These are phyloP conservation scores for Ustilago vetiveriae DNA, from an alignment of 1,284 basidiomycete species.

Conservation along the genomic window DNA sequence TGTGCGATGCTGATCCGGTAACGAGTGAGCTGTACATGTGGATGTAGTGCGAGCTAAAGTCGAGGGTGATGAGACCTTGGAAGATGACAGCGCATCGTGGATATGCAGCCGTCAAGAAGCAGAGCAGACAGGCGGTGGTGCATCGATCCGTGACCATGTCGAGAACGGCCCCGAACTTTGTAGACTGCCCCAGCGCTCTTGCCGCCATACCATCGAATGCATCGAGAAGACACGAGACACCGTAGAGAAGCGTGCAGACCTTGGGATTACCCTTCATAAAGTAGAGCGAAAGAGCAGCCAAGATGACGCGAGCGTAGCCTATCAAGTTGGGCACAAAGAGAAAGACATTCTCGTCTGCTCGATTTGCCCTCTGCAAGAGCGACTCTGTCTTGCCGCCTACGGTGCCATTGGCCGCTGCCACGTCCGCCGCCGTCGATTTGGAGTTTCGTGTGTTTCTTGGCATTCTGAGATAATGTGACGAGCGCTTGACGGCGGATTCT, in stretches of 20 bases:
- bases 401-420: conserved; percentile 26
- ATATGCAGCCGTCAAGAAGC: conserved; percentile 91
- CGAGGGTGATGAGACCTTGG: conserved; percentile 94
- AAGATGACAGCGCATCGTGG: conserved; percentile 83
- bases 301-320: conserved; percentile 86
- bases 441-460: conserved; percentile 41
- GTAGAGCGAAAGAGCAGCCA: conserved; percentile 87
- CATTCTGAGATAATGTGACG: conserved; percentile 9
- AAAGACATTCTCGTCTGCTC: conserved; percentile 62
- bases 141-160: conserved; percentile 99
- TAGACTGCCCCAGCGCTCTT: conserved; percentile 83
- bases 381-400: conserved; percentile 25
- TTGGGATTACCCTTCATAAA: conserved; percentile 87
- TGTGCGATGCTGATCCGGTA: conserved; percentile 92
- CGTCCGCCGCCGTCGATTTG: conserved; percentile 30
- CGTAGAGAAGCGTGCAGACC: conserved; percentile 88
- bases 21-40: conserved; percentile 99
- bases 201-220: conserved; percentile 95
- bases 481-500: background rate
- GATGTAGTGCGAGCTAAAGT: conserved; percentile 99
- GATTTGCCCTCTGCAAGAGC: conserved; percentile 40
- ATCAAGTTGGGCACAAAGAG: conserved; percentile 96
- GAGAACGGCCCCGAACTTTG: conserved; percentile 95
- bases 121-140: conserved; percentile 92
- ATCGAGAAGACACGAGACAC: conserved; percentile 91